Percentiles rank a stretch among this genome's conserved stretches.
Conservation (phyloP, 2,329 filamentous ascomycete genomes). For the Fusarium caatingaense region DNA sequence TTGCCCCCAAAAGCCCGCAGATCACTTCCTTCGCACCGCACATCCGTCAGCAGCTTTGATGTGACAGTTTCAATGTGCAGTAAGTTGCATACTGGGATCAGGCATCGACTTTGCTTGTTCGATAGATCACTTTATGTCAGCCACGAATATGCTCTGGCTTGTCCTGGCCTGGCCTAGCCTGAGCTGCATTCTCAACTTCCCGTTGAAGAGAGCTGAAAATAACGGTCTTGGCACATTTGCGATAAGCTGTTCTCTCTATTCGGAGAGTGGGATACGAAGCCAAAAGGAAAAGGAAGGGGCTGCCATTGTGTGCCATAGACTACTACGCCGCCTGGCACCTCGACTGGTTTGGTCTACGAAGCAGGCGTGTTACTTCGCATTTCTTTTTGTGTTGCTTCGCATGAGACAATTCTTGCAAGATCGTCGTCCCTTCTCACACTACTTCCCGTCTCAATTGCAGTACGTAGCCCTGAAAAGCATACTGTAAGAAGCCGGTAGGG, state of each 20-base stretch:
- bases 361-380: neutral
- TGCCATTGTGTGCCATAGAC: neutral
- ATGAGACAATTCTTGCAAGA: neutral
- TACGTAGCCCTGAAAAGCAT: neutral
- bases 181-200: neutral
- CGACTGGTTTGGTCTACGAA: neutral
- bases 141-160: neutral
- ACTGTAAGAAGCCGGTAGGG: neutral
- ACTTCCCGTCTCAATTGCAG: slow-evolving; percentile 1
- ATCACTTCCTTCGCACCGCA: slow-evolving; percentile 10
- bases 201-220: slow-evolving; percentile 12
- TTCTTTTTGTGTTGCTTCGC: neutral
- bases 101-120: slow-evolving; percentile 24
- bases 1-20: slow-evolving; percentile 10
- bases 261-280: neutral
- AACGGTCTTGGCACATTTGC: slow-evolving; percentile 5
- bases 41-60: slow-evolving; percentile 2
- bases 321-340: neutral
- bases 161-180: neutral
- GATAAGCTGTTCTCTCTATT: slow-evolving; percentile 6
- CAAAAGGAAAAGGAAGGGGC: neutral
- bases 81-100: slow-evolving; percentile 26
- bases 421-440: slow-evolving; percentile 5
- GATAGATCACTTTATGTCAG: slow-evolving; percentile 20
- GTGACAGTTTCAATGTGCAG: neutral